Conservation (phyloP, 108 stramenopile species). For the Skeletonema tropicum region DNA sequence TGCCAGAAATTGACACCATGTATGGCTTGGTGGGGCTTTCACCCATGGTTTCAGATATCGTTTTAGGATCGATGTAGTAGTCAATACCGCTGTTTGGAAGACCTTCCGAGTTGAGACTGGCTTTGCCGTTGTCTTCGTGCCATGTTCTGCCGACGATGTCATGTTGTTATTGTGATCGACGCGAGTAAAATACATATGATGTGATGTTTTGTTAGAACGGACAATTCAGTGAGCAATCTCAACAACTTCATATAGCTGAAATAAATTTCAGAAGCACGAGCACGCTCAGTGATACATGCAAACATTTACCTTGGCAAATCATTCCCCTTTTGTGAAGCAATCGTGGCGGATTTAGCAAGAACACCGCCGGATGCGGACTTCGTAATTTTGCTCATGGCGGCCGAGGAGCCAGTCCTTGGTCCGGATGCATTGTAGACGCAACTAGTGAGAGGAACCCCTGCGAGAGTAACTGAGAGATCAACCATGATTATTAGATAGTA, state of each 20-base stretch:
- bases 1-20: constrained; percentile 89
- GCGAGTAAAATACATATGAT: neutral
- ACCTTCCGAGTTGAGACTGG: constrained; percentile 89
- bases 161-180: neutral
- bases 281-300: neutral
- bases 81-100: constrained; percentile 92
- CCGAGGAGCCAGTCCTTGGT: constrained; percentile 82
- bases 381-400: constrained; percentile 85
- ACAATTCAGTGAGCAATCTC: neutral
- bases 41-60: constrained; percentile 72
- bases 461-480: constrained; percentile 66
- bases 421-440: constrained; percentile 94
- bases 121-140: constrained; percentile 50
- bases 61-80: constrained; percentile 77
- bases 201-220: constrained; percentile 2
- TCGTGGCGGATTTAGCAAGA: constrained; percentile 85
- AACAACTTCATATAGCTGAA: neutral
- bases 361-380: constrained; percentile 70
- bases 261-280: neutral
- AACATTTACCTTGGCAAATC: constrained; percentile 69
- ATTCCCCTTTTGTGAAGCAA: constrained; percentile 77
- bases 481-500: constrained; percentile 18
- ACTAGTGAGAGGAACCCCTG: constrained; percentile 63
- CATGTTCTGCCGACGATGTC: constrained; percentile 38
- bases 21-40: constrained; percentile 70